phyloP scores from a whole-genome alignment of 495 filamentous ascomycete species.

The Saxispiralis lemnorum region DNA sequence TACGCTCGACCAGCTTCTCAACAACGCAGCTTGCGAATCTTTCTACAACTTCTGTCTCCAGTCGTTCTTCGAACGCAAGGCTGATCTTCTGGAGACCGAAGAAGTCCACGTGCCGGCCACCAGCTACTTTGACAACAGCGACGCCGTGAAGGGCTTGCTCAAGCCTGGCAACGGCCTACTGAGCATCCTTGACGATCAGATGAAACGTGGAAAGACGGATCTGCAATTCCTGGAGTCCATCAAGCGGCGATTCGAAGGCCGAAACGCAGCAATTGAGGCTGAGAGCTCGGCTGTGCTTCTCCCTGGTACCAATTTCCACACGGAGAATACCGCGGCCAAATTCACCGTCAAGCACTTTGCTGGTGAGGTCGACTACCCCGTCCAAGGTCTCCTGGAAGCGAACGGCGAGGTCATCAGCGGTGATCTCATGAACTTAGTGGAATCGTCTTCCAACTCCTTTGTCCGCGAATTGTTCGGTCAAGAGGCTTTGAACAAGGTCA shows the following conservation, averaged over 20 bases:
- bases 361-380: slow-evolving; percentile 88
- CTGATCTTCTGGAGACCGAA: slow-evolving; percentile 79
- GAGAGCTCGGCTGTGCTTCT: slow-evolving; percentile 41
- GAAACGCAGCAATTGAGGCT: slow-evolving; percentile 70
- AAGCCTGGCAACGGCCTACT: slow-evolving; percentile 85
- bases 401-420: slow-evolving; percentile 92
- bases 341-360: slow-evolving; percentile 92
- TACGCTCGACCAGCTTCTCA: slow-evolving; percentile 77
- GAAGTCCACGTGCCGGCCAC: slow-evolving; percentile 77
- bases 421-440: slow-evolving; percentile 89
- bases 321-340: slow-evolving; percentile 52
- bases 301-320: slow-evolving; percentile 66
- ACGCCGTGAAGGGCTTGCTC: slow-evolving; percentile 73
- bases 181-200: slow-evolving; percentile 91
- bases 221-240: slow-evolving; percentile 77
- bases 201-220: slow-evolving; percentile 69
- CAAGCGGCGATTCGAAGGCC: slow-evolving; percentile 80
- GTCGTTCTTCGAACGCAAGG: slow-evolving; percentile 86
- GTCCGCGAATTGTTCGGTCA: slow-evolving; percentile 81
- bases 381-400: slow-evolving; percentile 71
- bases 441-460: slow-evolving; percentile 70
- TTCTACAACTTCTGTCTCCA: slow-evolving; percentile 86
- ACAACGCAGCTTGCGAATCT: slow-evolving; percentile 80
- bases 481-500: slow-evolving; percentile 72
- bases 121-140: slow-evolving; percentile 93